Evolutionary conservation across 2,329 filamentous ascomycete species (phyloP), one percentile per base, ranked within the genome.

Genomic region (Calycina herbarum): DNA sequence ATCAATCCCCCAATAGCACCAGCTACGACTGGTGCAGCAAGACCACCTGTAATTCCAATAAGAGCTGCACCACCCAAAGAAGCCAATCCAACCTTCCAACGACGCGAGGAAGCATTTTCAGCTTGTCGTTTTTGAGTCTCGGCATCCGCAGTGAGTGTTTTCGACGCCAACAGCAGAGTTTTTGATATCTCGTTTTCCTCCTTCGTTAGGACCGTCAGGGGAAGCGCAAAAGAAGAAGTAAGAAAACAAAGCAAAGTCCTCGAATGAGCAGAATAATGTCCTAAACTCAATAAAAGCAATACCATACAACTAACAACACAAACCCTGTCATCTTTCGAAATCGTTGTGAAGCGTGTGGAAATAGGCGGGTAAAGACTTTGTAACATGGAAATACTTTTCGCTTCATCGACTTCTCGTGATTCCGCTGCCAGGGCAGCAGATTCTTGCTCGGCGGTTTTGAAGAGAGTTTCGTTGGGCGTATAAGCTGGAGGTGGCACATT

Each of bases 61-160:
- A 97, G 81, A 0, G 91, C 92, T 1, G 94, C 94, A 10, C 94
- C 94, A 0, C 92, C 93, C 0, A 95, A 92, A 5, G 91, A 92
- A 0, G 93, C 94, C 20, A 97, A 81, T 0, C 93, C 92, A 27
- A 97, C 93, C 76, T 96, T 97, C 91, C 92, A 96, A 74, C 90
- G 89, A 5, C 93, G 83, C 20, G 86, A 83, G 11, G 84, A 80
- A 68, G 90, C 86, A 63, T 89, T 90, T 65, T 91, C 85, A 69
- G 93, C 87, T 29, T 84, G 85, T 63, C 89, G 87, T 74, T 90
- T 90, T 75, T 89, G 86, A 0, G 87, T 89, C 76, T 94, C 92
- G 1, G 89, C 86, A 67, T 94, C 90, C 0, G 90, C 91, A 0
- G 88, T 89, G 81, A 96, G 89, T 57, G 84, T 82, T 27, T 82